Conservation (phyloP, 345 rosid genomes). For the Eucalyptus pauciflora region DNA sequence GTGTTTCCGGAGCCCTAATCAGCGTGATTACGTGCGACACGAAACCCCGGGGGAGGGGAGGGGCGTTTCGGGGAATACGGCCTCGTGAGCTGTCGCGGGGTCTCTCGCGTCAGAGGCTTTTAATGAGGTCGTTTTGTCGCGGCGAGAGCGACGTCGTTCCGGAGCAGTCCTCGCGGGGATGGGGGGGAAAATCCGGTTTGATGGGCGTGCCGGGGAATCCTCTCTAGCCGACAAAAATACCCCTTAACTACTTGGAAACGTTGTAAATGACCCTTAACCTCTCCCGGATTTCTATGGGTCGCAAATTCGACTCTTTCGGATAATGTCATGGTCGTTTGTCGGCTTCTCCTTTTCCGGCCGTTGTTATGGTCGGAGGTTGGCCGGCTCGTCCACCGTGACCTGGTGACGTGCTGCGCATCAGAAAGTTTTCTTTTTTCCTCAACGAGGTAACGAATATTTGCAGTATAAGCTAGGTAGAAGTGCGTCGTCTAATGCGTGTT, state of each 20-base stretch:
- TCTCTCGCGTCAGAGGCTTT: not conserved
- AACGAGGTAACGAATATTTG: not conserved
- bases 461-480: not conserved
- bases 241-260: not conserved
- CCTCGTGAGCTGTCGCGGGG: not conserved
- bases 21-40: not conserved
- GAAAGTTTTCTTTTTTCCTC: not conserved
- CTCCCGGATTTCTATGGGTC: not conserved
- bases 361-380: not conserved
- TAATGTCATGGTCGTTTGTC: not conserved
- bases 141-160: not conserved
- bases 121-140: not conserved
- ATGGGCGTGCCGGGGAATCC: not conserved
- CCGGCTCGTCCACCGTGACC: not conserved
- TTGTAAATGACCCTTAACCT: not conserved
- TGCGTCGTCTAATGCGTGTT: not conserved
- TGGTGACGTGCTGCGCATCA: not conserved
- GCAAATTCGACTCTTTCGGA: not conserved
- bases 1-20: not conserved
- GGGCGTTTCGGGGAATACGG: not conserved
- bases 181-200: not conserved
- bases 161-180: not conserved
- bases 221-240: not conserved
- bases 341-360: not conserved
- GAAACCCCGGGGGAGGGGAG: not conserved